Evolutionary conservation across 257 asterid species (phyloP).

Genomic region (Scutellaria barbata): DNA sequence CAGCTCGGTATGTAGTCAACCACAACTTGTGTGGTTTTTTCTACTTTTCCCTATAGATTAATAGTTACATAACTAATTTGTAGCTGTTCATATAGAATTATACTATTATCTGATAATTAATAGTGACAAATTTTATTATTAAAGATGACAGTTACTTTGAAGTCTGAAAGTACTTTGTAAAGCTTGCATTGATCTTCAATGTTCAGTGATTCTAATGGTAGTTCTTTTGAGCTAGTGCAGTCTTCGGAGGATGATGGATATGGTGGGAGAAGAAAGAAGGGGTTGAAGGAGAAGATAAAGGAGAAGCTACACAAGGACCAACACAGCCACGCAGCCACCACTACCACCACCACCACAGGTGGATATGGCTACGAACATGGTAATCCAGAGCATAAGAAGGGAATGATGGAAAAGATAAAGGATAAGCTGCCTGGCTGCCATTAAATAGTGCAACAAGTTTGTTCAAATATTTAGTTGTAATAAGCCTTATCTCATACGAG

Average conservation of each 20-base stretch:
- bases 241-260: conserved; percentile 60
- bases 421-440: conserved; percentile 72
- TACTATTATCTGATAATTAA: too few species aligned
- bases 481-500: neutral
- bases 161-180: neutral
- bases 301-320: conserved; percentile 58
- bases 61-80: too few species aligned
- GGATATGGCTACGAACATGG: conserved; percentile 40
- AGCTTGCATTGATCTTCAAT: neutral
- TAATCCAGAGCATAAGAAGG: conserved; percentile 63
- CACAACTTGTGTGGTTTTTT: neutral
- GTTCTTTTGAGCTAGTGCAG: neutral
- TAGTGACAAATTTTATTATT: too few species aligned
- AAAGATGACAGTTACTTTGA: too few species aligned
- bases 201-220: neutral
- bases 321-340: conserved; percentile 29
- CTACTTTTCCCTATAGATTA: neutral
- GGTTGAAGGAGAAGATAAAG: conserved; percentile 56
- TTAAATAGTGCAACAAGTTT: neutral
- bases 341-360: conserved; percentile 32
- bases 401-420: conserved; percentile 75
- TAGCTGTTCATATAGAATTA: too few species aligned
- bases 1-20: conserved; percentile 49
- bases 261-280: conserved; percentile 68
- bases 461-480: conserved; percentile 10